Evolutionary conservation across 2,329 filamentous ascomycete species (phyloP).

Genomic region (Neocucurbitaria cava): DNA sequence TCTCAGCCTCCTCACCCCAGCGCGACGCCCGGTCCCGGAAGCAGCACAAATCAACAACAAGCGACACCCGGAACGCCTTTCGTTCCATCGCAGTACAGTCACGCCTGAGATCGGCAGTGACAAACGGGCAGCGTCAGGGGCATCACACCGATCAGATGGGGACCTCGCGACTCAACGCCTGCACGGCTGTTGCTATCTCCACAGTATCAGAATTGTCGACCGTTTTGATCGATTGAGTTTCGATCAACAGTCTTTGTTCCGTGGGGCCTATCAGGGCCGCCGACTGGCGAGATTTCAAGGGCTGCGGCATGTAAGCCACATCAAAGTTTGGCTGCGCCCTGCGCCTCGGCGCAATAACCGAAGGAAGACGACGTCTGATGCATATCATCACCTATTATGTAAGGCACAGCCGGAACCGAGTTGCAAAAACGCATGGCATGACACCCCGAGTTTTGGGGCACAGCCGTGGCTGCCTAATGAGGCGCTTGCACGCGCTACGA

Average conservation of each 20-base stretch:
- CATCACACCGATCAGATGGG: constrained; percentile 9
- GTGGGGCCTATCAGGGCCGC: constrained; percentile 7
- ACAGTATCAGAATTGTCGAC: background rate
- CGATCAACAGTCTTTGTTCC: constrained; percentile 8
- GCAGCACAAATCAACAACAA: constrained; percentile 24
- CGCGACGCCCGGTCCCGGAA: constrained; percentile 23
- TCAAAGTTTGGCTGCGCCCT: constrained; percentile 11
- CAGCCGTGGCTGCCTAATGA: constrained; percentile 11
- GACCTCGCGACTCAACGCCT: background rate
- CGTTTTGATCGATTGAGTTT: constrained; percentile 1
- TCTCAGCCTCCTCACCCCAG: constrained; percentile 35
- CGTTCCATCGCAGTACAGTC: constrained; percentile 28
- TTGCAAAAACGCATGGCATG: constrained; percentile 4
- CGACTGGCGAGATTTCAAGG: constrained; percentile 7
- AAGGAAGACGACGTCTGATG: constrained; percentile 10
- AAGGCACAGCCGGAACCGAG: constrained; percentile 16
- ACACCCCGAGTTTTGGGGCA: constrained; percentile 6
- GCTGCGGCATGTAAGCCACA: constrained; percentile 10
- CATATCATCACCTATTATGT: constrained; percentile 20
- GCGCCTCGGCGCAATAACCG: constrained; percentile 20
- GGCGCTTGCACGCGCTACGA: constrained; percentile 3
- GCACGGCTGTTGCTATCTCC: background rate
- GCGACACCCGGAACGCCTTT: constrained; percentile 20
- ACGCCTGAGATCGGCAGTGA: constrained; percentile 16
- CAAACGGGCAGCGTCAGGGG: background rate